Percentiles rank a stretch among this genome's conserved stretches.
Evolutionary conservation across 768 basidiomycete species (phyloP).

Genomic region (Jaapia argillacea): DNA sequence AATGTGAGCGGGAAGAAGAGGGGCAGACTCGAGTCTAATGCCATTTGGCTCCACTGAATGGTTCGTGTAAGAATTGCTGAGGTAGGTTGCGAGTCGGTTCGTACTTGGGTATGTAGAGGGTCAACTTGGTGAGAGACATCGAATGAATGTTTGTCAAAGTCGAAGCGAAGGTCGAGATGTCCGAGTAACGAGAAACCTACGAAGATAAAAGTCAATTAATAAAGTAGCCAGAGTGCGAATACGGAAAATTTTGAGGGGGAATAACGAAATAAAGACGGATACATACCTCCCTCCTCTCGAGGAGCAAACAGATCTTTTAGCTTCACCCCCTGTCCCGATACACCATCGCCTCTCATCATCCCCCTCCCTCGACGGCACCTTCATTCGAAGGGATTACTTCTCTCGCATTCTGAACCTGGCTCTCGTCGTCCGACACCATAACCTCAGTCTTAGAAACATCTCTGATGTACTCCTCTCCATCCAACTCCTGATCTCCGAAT

Average conservation of each 20-base stretch:
- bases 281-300: conserved; percentile 50
- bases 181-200: conserved; percentile 71
- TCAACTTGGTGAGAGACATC: conserved; percentile 4
- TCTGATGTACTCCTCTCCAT: conserved; percentile 43
- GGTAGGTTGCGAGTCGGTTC: too few relatives aligned
- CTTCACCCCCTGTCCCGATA: conserved; percentile 18
- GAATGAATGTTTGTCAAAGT: conserved; percentile 61
- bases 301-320: conserved; percentile 73
- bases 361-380: conserved; percentile 8
- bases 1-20: conserved; percentile 76
- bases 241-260: too few relatives aligned
- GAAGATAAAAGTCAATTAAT: too few relatives aligned
- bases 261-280: too few relatives aligned
- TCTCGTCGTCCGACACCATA: too few relatives aligned
- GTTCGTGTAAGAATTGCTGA: too few relatives aligned
- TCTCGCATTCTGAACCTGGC: conserved; percentile 7
- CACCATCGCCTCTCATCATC: not conserved
- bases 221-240: too few relatives aligned
- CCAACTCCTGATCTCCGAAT: conserved; percentile 48
- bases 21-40: conserved; percentile 39
- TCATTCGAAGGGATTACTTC: not conserved
- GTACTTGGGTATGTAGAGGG: too few relatives aligned
- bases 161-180: conserved; percentile 65
- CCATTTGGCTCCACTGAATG: too few relatives aligned
- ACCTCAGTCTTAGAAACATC: conserved; percentile 16